phyloP scores from a whole-genome alignment of 2,329 filamentous ascomycete genomes.

The Aspergillus sergii region DNA sequence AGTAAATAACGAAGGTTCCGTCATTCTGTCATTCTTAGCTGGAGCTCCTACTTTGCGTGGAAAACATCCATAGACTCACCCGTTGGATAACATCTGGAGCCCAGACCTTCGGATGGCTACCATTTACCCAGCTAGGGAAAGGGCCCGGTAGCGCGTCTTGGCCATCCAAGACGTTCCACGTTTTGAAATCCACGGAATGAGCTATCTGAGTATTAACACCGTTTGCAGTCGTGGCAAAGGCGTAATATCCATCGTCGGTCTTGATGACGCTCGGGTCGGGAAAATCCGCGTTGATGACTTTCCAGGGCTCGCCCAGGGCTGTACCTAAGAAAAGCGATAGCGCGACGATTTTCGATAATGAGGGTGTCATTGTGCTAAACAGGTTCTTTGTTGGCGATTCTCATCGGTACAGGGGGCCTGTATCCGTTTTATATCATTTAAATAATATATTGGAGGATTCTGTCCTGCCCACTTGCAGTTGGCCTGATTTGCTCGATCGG shows the following conservation, averaged over 20 bases:
- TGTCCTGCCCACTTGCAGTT: not conserved
- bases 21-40: slow-evolving; percentile 23
- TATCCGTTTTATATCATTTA: not conserved
- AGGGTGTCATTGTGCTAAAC: not conserved
- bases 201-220: slow-evolving; percentile 57
- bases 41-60: not conserved
- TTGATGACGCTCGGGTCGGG: slow-evolving; percentile 57
- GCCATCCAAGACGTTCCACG: slow-evolving; percentile 50
- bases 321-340: not conserved
- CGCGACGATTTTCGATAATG: not conserved
- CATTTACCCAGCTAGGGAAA: slow-evolving; percentile 52
- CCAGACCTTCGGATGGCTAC: slow-evolving; percentile 53
- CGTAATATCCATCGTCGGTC: slow-evolving; percentile 54
- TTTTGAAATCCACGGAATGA: slow-evolving; percentile 48
- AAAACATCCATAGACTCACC: slow-evolving; percentile 16
- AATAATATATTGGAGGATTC: not conserved
- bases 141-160: slow-evolving; percentile 54
- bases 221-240: slow-evolving; percentile 56
- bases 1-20: slow-evolving; percentile 60
- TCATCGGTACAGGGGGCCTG: not conserved
- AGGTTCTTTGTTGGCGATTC: not conserved
- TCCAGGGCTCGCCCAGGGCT: slow-evolving; percentile 19
- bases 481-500: not conserved
- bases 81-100: slow-evolving; percentile 60
- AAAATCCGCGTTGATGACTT: slow-evolving; percentile 49